These are phyloP conservation scores for Cladophialophora immunda DNA, from an alignment of 2,329 filamentous ascomycete genomes.

Conservation along the genomic window DNA sequence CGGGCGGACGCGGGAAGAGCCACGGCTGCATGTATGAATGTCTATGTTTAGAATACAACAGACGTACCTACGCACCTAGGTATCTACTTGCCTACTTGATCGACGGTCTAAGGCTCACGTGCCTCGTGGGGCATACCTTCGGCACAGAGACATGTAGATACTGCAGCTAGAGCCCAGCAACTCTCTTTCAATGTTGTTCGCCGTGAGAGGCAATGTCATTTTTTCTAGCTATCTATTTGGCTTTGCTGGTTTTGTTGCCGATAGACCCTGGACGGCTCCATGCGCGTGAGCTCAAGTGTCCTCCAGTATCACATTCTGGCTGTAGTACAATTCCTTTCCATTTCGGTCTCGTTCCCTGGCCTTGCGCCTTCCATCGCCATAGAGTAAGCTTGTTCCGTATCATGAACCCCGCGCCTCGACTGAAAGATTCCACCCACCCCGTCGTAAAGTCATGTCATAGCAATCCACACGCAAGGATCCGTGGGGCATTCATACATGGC, in stretches of 20 bases:
- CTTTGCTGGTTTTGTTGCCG: not conserved
- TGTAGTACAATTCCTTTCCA: not conserved
- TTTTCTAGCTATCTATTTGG: not conserved
- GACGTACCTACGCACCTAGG: no score
- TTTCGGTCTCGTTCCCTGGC: not conserved
- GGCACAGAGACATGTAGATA: no score
- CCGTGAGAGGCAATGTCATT: no score
- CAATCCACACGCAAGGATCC: not conserved
- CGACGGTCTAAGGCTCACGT: no score
- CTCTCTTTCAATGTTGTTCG: no score
- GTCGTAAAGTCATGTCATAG: conserved; percentile 3
- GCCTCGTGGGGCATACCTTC: no score
- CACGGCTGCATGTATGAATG: no score
- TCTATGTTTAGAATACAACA: no score
- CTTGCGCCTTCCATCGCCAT: not conserved
- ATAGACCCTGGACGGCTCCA: not conserved
- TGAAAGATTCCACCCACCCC: conserved; percentile 7
- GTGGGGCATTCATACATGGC: not conserved
- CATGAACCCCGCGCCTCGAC: not conserved
- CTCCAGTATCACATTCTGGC: not conserved
- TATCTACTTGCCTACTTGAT: no score
- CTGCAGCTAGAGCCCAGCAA: no score
- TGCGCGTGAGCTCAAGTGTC: not conserved
- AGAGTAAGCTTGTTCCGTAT: not conserved
- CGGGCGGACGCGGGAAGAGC: no score